Evolutionary conservation across 108 stramenopile genomes (phyloP), one percentile per base, ranked within the genome.

Genomic region (Pseudonitzschia multistriata): DNA sequence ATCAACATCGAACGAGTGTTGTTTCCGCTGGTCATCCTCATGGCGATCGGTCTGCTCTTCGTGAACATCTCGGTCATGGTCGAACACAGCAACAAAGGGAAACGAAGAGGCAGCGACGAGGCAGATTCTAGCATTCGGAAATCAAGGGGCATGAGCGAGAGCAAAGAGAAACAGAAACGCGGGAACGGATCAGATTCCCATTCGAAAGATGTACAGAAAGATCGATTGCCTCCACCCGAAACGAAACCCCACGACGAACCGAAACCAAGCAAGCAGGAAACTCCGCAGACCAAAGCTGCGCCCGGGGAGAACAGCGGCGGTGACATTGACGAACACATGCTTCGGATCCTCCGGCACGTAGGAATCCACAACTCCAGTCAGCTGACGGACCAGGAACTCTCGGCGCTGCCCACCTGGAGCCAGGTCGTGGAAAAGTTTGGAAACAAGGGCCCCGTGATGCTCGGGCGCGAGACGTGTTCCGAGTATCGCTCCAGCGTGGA

Each of bases 401-500:
- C 24, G 24, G 2, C 24, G 3, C 62, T 81, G 15, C 80, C 80
- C 27, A 74, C 71, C 2, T 81, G 80, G 78, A 62, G 71, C 17
- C 82, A 87, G 62, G 83, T 89, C 13, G 72, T 82, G 27, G 53
- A 66, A 0, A 36, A 74, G 39, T 81, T 82, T 68, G 88, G 86
- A 14, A 25, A 50, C 39, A 57, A 80, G 6, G 57, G 57, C 49
- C 74, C 85, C 3, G 45, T 55, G 27, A 82, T 87, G 24, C 17
- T 67, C 34, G 88, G 88, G 21, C 70, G 85, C 33, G 88, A 87
- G 19, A 63, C 73, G 49, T 89, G 88, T 62, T 66, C 81, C 66
- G 76, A 56, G 0, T 89, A 73, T 73, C 78, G 79, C 59, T 3
- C 29, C 0, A 64, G 62, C 7, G 79, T 84, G 2, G 39, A 61